Evolutionary conservation across 106 monocot species (phyloP).

Genomic region (Ottelia alismoides): DNA sequence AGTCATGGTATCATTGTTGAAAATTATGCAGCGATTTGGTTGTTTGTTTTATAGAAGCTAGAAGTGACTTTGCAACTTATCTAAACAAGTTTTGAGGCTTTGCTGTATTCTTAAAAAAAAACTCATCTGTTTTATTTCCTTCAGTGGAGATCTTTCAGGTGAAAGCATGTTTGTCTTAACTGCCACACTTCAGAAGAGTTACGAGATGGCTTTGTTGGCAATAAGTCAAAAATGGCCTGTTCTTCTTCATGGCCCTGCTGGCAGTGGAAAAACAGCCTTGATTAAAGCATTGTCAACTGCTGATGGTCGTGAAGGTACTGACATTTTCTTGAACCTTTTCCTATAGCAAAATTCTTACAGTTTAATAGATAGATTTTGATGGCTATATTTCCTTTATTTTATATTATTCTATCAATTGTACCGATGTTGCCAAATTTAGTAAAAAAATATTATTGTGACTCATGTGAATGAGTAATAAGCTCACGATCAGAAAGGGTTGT

Average conservation of each 20-base stretch:
- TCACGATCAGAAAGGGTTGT: no score
- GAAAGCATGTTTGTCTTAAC: constrained; percentile 44
- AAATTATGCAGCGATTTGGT: no score
- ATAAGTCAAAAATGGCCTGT: constrained; percentile 81
- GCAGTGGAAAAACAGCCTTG: constrained; percentile 78
- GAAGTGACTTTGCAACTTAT: neutral
- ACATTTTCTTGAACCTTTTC: no score
- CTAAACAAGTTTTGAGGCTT: neutral
- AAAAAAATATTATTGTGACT: no score
- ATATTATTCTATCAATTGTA: no score
- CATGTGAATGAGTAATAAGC: no score
- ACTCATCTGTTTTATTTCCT: neutral
- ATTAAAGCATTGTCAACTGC: constrained; percentile 49
- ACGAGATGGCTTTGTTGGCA: constrained; percentile 68
- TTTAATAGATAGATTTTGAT: no score
- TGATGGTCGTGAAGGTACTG: constrained; percentile 53
- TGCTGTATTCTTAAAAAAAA: neutral
- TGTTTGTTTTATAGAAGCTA: neutral
- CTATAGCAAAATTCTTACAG: no score
- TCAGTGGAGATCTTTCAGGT: constrained; percentile 11
- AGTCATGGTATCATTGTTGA: neutral
- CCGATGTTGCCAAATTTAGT: no score
- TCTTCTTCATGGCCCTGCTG: constrained; percentile 74
- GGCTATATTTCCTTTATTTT: no score
- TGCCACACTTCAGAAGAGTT: constrained; percentile 47